Evolutionary conservation across 495 filamentous ascomycete species (phyloP), one percentile per base, ranked within the genome.

Genomic region (Penicillium canescens): DNA sequence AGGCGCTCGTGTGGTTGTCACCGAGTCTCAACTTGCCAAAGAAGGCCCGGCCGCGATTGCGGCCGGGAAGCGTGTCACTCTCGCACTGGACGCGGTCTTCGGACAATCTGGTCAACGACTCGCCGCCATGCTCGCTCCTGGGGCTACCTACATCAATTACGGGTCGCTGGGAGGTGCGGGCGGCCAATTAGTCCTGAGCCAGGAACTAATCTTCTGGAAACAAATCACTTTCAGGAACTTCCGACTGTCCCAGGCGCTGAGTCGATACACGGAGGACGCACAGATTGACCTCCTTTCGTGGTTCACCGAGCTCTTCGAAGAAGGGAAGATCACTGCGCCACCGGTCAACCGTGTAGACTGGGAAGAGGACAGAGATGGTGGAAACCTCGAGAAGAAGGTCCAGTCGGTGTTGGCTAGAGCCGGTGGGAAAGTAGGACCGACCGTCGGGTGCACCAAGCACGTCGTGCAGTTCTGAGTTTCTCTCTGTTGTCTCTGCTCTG

Each of bases 61-160:
- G 12, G 40, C 18, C 16, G 40, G 14, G 18, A 42, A 44, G 21
- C 40, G 33, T 8, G 18, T 55, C 6, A 54, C 45, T 13, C 50
- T 57, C 41, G 55, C 55, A 8, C 31, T 54, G 23, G 55, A 57
- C 45, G 51, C 55, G 12, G 55, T 57, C 20, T 57, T 57, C 31
- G 55, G 55, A 18, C 31, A 45, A 35, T 24, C 40, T 7, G 55
- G 41, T 13, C 52, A 57, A 16, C 26, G 34, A 21, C 55, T 57
- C 13, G 51, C 51, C 13, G 41, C 34, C 14, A 56, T 39, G 42
- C 41, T 57, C 12, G 41, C 41, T 9, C 52, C 55, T 14, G 55
- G 55, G n/a, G 55, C 33, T 16, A 57, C 41, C n/a, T 57, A 46
- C 31, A 31, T 56, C 34, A 46, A 42, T 14, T 55, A 55, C 31